Evolutionary conservation across 2,329 filamentous ascomycete species (phyloP).

Genomic region (Tolypocladium ophioglossoides): DNA sequence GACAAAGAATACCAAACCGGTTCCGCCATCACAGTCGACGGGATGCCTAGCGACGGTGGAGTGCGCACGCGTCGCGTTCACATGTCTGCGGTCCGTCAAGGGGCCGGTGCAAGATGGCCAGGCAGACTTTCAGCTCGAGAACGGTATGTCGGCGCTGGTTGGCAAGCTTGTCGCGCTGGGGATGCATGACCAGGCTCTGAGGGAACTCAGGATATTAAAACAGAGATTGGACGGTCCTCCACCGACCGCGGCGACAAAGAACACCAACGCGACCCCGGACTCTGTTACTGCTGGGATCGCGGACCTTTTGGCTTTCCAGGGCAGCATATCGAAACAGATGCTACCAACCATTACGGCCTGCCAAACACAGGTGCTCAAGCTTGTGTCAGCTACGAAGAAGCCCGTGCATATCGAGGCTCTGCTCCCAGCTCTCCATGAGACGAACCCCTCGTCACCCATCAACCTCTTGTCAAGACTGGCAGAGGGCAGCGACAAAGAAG

Average conservation of each 20-base stretch:
- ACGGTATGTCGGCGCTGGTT: conserved; percentile 59
- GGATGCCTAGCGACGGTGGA: conserved; percentile 51
- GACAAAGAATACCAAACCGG: conserved; percentile 20
- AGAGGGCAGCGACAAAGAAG: conserved; percentile 30
- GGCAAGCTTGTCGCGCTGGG: conserved; percentile 55
- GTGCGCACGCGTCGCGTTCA: conserved; percentile 58
- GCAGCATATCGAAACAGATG: conserved; percentile 29
- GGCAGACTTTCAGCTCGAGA: conserved; percentile 60
- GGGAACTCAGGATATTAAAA: conserved; percentile 58
- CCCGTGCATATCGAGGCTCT: conserved; percentile 47
- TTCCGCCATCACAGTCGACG: conserved; percentile 21
- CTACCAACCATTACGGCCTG: conserved; percentile 48
- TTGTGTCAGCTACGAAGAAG: conserved; percentile 51
- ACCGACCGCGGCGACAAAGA: conserved; percentile 19
- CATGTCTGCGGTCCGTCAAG: conserved; percentile 49
- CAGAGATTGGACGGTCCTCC: conserved; percentile 39
- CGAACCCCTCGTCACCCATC: conserved; percentile 44
- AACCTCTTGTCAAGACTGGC: conserved; percentile 42
- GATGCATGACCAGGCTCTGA: conserved; percentile 56
- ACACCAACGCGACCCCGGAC: conserved; percentile 15
- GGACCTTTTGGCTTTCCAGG: conserved; percentile 53
- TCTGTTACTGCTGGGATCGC: conserved; percentile 29
- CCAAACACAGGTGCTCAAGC: conserved; percentile 54
- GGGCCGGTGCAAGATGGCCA: conserved; percentile 40
- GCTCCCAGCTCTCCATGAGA: conserved; percentile 42